Conservation (phyloP, 2,329 filamentous ascomycete genomes). For the Aspergillus uvarum region DNA sequence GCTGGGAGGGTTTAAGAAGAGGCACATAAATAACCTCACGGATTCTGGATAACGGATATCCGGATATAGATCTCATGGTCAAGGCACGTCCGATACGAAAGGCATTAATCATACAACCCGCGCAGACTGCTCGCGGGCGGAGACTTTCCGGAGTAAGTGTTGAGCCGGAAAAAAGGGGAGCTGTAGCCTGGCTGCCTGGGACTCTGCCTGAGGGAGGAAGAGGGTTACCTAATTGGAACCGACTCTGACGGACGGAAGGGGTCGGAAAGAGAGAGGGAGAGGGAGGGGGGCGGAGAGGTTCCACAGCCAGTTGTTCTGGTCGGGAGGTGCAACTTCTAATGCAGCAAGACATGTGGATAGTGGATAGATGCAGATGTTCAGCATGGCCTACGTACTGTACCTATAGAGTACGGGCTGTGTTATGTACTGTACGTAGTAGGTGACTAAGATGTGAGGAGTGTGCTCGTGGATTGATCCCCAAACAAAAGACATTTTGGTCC, state of each 20-base stretch:
- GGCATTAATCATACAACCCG: too few species aligned
- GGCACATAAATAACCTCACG: neutral
- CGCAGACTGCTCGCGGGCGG: neutral
- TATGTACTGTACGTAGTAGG: too few species aligned
- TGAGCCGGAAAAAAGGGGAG: neutral
- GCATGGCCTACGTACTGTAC: neutral
- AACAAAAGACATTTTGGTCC: too few species aligned
- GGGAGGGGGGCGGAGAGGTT: constrained; percentile 7
- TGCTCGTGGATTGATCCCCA: too few species aligned
- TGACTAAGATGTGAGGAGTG: too few species aligned
- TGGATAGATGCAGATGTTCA: neutral
- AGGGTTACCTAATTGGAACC: neutral
- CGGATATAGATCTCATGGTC: neutral
- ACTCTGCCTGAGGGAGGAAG: too few species aligned
- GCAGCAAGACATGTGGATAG: neutral
- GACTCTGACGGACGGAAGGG: neutral
- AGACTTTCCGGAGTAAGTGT: neutral
- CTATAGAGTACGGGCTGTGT: too few species aligned
- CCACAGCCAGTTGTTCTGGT: constrained; percentile 19
- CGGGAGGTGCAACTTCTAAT: neutral
- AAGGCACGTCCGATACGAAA: too few species aligned
- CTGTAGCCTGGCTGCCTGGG: neutral
- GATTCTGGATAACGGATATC: neutral
- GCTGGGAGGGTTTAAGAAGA: neutral
- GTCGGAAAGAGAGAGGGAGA: too few species aligned